Evolutionary conservation across 306 rosid genomes (phyloP).

Genomic region (Corylus avellana): DNA sequence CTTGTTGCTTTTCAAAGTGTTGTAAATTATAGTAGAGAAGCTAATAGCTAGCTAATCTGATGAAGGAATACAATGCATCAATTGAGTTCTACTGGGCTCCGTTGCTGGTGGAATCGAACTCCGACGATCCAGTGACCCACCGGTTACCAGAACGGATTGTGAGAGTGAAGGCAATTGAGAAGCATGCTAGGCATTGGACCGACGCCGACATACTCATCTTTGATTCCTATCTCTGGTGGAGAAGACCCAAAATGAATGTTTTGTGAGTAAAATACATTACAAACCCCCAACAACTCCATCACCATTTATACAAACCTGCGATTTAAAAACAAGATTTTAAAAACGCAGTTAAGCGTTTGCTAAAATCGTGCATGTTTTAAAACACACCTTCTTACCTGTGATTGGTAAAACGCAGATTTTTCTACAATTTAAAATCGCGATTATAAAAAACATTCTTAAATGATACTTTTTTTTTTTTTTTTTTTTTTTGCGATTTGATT

Average conservation of each 20-base stretch:
- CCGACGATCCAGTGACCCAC: constrained; percentile 78
- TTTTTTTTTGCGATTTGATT: no score
- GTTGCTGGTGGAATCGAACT: constrained; percentile 79
- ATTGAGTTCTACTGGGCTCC: constrained; percentile 88
- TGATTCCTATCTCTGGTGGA: constrained; percentile 88
- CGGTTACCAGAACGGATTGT: constrained; percentile 62
- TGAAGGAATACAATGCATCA: constrained; percentile 74
- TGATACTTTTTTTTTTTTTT: no score
- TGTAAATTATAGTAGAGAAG: not conserved
- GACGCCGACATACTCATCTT: constrained; percentile 65
- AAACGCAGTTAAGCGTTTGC: no score
- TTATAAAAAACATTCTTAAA: no score
- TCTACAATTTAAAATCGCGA: no score
- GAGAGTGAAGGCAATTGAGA: constrained; percentile 68
- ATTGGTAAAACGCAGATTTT: no score
- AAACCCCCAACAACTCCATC: no score
- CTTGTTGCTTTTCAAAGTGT: not conserved
- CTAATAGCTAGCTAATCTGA: constrained; percentile 6
- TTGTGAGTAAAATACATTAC: constrained; percentile 35
- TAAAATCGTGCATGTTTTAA: no score
- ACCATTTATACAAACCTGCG: no score
- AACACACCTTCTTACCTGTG: no score
- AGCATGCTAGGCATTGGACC: constrained; percentile 76
- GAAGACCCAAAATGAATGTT: constrained; percentile 64
- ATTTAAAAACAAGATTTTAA: no score